Percentiles rank a stretch among this genome's conserved stretches.
These are phyloP conservation scores for Cyberlindnera saturnus DNA, from an alignment of 805 yeast species.

Conservation along the genomic window DNA sequence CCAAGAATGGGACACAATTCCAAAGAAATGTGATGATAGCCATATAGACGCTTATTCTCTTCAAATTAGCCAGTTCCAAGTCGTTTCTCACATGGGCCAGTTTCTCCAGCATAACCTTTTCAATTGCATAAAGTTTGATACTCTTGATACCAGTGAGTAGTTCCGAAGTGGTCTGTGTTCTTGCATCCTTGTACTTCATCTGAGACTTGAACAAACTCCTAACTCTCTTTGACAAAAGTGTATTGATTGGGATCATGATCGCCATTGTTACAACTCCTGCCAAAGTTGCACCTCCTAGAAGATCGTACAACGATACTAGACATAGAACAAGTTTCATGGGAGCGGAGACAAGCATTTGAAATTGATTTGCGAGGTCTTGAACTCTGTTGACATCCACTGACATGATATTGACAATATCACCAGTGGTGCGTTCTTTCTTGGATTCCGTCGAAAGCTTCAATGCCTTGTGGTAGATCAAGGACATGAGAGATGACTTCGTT, in stretches of 20 bases:
- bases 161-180: slow-evolving; percentile 57
- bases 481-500: slow-evolving; percentile 56
- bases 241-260: slow-evolving; percentile 54
- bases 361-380: slow-evolving; percentile 49
- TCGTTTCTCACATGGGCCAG: slow-evolving; percentile 50
- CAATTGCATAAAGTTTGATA: slow-evolving; percentile 68
- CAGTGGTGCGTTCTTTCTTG: slow-evolving; percentile 54
- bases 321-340: slow-evolving; percentile 53
- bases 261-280: slow-evolving; percentile 50
- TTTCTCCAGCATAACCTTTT: slow-evolving; percentile 51
- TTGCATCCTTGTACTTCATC: slow-evolving; percentile 55
- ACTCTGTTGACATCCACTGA: slow-evolving; percentile 70
- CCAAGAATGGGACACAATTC: slow-evolving; percentile 60
- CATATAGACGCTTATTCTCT: slow-evolving; percentile 40
- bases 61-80: slow-evolving; percentile 46
- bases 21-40: slow-evolving; percentile 50
- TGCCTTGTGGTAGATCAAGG: slow-evolving; percentile 67
- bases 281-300: slow-evolving; percentile 54
- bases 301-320: slow-evolving; percentile 44
- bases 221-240: slow-evolving; percentile 38
- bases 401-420: slow-evolving; percentile 75
- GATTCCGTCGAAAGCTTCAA: slow-evolving; percentile 63
- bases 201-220: slow-evolving; percentile 44
- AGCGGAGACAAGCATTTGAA: slow-evolving; percentile 51
- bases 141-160: slow-evolving; percentile 54